Base-by-base conservation (phyloP, 495 filamentous ascomycete species). In the Xylaria grammica region DNA sequence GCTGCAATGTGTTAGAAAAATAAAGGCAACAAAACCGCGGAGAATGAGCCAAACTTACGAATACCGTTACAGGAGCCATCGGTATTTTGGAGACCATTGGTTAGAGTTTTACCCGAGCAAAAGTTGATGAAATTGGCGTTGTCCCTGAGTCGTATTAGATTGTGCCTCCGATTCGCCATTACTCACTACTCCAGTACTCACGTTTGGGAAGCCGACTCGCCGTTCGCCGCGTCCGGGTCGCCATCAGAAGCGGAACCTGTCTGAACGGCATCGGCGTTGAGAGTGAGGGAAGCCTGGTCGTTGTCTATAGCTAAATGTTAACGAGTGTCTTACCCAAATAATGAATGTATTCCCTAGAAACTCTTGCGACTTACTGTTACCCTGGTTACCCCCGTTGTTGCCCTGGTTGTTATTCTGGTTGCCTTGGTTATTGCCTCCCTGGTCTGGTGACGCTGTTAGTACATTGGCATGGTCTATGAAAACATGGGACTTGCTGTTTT, bases 41-140 rank as follows among this genome's bases (percentile, higher is more conserved):
- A 34, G 7, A 20, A 13, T 6, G 8, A 15, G 4, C 45, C 78
- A 65, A 71, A 87, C 89, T 83, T 88, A 74, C 82, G 79, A 76
- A 87, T 82, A 74, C 87, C 87, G 72, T 92, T 92, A 76, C 89
- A 92, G 46, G 89, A 91, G n/a, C 89, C 89, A 15, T 62, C 69
- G 56, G 81, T 79, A 57, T 84, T 76, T 73, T 92, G 89, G 26
- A 81, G 71, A 70, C 89, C 89, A 70, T 91, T 91, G 54, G 89
- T 92, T 60, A 88, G 53, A n/a, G 82, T 85, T 76, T 90, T 79
- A 44, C 88, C 89, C 13, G 78, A 70, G 74, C 89, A 90, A 72
- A 86, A 86, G 77, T 90, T 90, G 79, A 89, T 88, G 78, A 90
- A 89, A 75, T 91, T 91, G 74, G 77, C 75, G 11, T 67, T 54